Evolutionary conservation across 495 filamentous ascomycete species (phyloP), one percentile per base, ranked within the genome.

Genomic region (Cenococcum geophilum): DNA sequence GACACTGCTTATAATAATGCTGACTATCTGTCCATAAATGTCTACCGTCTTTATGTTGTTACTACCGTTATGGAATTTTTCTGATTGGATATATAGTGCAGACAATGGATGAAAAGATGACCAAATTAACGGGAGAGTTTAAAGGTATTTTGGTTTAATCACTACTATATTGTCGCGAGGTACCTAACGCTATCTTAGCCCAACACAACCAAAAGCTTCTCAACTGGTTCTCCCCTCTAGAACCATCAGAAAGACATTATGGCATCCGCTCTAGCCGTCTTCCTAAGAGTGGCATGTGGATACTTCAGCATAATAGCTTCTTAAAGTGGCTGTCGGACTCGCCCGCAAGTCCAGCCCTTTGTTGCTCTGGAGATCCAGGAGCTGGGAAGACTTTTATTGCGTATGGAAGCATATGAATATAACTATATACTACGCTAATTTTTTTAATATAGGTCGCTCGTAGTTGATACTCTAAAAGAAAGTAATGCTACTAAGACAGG

Each of bases 381-480:
- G 40, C 40, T 14, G 40, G 40, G 18, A 45, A 45, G 40, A 45
- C 40, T 4, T 45, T 45, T 45, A 45, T 45, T 14, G 40, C 40
- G 40, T 45, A 45, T 45, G 40, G 36, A 40, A 40, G 36, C 36
- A 40, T 40, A 40, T 40, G n/a, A 40, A 40, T 40, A 40, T 14
- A 40, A 40, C 36, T 40, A 40, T 40, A 40, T 40, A 40, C 36
- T 6, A 40, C 6, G 36, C 36, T 40, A 14, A 11, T 55, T 42
- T 21, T 18, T 12, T 35, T 5, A 45, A 35, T 27, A 58, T 58
- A 60, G 57, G 35, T 60, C 36, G 27, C 25, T 67, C 35, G 51
- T 64, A 40, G 57, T 64, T 40, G 61, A 64, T 20, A 56, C 36
- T 16, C 16, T 64, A 34, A 27, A 18, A 55, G 51, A 64, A 53